Base-by-base conservation (phyloP, 1,139 yeast species). In the Yamadazyma diddensiae region DNA sequence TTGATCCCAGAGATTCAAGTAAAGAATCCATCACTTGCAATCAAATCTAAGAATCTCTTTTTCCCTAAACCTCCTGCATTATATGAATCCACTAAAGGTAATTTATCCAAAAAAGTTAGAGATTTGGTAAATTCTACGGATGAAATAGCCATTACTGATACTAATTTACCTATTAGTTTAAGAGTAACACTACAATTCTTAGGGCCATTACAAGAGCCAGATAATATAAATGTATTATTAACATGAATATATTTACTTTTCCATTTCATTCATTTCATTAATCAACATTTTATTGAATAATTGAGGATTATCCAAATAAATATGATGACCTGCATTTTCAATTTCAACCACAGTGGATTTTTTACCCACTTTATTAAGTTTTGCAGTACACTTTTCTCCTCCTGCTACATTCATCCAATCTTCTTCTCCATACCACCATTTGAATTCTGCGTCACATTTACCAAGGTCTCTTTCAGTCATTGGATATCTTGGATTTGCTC, bases 341-440 rank as follows among this genome's bases (percentile, higher is more conserved):
- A 82, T 60, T 26, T 67, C 63, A 14, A 59, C 42, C 9, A 77
- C 72, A 24, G 57, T 62, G 41, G 79, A 70, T 12, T 51, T 41
- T 3, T 44, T 32, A 7, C 52, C 47, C 5, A 19, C 22, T 5
- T 19, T 15, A 11, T 15, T 15, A 19, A 76, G 51, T 8, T 61
- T 58, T 2, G 59, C 50, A 10, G 70, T 55, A 28, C 73, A 64
- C 15, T 55, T 41, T 29, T 63, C 46, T 0, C 85, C 87, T 2
- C 86, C 87, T 15, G 56, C 47, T 17, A 55, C 52, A 49, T 81
- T 83, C 86, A 83, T 83, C 92, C 92, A 82, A 53, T 83, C 92
- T 30, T 77, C 75, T 37, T 73, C 73, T 1, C 94, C 94, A 45
- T 82, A 83, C 48, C 79, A 59, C 92, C 92, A 83, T 4, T 69